Base-by-base conservation (phyloP, 176 grass and related monocot genomes). In the Chloris gayana region DNA sequence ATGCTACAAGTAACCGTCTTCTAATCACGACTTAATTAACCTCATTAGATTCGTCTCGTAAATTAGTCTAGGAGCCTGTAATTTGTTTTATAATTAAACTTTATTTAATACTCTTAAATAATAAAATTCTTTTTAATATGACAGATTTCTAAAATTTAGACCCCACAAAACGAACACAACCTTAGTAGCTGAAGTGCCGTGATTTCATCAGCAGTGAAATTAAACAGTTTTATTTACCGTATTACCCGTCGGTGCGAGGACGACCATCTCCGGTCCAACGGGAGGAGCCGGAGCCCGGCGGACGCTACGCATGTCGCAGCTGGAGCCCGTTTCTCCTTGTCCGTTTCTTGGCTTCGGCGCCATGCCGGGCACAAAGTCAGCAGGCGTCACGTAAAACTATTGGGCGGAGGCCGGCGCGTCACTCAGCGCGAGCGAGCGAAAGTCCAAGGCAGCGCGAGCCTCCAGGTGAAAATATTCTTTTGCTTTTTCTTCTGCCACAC, bases 401-500 rank as follows among this genome's bases (percentile, higher is more conserved):
- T 44, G 21, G 9, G 49, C 11, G 29, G 44, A 33, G 21, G 5
- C n/a, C n/a, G 49, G 4, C 17, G 44, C 31, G 14, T 76, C 80
- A 14, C 45, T 37, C 33, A 6, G 34, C 22, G 3, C 7, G 4
- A 3, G 3, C 22, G 7, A 57, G 22, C 54, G 22, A 24, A 80
- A 81, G 64, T 85, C 82, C 71, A 65, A 62, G 11, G 17, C 17
- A 79, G 62, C 76, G 64, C 82, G 17, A 63, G 31, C 54, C 87
- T 80, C 76, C 87, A 64, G 15, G 54, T 31, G 57, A 82, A 82
- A 74, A 63, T 75, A 70, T 88, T 84, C 70, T 13, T 76, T 67
- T 73, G 82, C 76, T 46, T 84, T 84, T 46, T 37, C 24, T 45
- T 2, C 9, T 10, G 9, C 32, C 80, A n/a, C 33, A 44, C 41